These are phyloP conservation scores for Aspergillus luchuensis DNA, from an alignment of 2,329 filamentous ascomycete species.

Conservation along the genomic window DNA sequence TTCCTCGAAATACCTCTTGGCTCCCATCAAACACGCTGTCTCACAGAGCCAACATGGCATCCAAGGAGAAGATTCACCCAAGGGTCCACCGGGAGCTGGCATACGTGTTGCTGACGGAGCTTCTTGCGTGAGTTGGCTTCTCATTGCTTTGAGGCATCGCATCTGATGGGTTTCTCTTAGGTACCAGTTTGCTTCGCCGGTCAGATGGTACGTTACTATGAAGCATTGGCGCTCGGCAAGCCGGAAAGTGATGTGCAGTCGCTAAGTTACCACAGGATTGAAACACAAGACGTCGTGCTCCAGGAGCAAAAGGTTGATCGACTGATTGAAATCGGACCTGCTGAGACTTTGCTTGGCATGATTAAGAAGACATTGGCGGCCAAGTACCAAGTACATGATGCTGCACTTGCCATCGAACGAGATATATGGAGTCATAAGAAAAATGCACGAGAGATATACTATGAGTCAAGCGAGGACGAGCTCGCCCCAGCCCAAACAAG, in stretches of 20 bases:
- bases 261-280: not conserved
- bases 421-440: conserved; percentile 1
- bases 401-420: not conserved
- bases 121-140: not conserved
- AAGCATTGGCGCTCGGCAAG: not conserved
- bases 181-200: conserved; percentile 9
- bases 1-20: conserved; percentile 3
- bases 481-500: not conserved
- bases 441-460: conserved; percentile 3
- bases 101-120: conserved; percentile 1
- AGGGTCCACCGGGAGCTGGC: conserved; percentile 8
- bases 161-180: not conserved
- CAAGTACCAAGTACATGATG: conserved; percentile 3
- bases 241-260: not conserved
- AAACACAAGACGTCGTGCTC: conserved; percentile 7
- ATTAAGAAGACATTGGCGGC: not conserved
- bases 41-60: not conserved
- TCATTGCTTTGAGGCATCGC: not conserved
- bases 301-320: conserved; percentile 3
- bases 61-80: not conserved
- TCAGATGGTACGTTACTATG: not conserved
- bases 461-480: not conserved
- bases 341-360: conserved; percentile 4
- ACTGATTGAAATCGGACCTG: conserved; percentile 4
- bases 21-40: not conserved